These are phyloP conservation scores for Tolypocladium album DNA, from an alignment of 2,329 filamentous ascomycete genomes.

Conservation along the genomic window DNA sequence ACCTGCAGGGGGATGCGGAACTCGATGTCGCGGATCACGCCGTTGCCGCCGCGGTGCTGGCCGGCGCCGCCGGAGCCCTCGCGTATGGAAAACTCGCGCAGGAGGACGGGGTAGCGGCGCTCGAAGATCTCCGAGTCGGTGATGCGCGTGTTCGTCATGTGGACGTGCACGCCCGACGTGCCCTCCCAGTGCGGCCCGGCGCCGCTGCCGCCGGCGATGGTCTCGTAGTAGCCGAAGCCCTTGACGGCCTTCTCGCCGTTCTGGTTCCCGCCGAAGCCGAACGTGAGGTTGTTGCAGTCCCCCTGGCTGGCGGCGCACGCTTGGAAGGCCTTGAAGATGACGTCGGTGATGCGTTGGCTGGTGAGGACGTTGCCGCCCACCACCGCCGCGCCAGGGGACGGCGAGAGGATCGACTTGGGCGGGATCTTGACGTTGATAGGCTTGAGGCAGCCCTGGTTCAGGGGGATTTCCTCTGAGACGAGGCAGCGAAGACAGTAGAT, in stretches of 20 bases:
- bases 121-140: slow-evolving; percentile 75
- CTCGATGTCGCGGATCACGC: slow-evolving; percentile 70
- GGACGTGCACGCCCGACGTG: slow-evolving; percentile 65
- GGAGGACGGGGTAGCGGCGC: slow-evolving; percentile 55
- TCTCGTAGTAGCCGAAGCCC: slow-evolving; percentile 83
- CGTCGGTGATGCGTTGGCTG: slow-evolving; percentile 70
- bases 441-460: slow-evolving; percentile 76
- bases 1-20: slow-evolving; percentile 70
- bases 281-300: slow-evolving; percentile 77
- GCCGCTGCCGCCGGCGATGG: slow-evolving; percentile 67
- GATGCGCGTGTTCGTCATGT: slow-evolving; percentile 85
- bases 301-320: slow-evolving; percentile 73
- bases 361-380: slow-evolving; percentile 79
- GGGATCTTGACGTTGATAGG: slow-evolving; percentile 69
- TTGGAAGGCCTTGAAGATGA: slow-evolving; percentile 69
- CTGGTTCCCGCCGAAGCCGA: slow-evolving; percentile 66
- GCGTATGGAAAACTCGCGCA: slow-evolving; percentile 59
- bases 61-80: slow-evolving; percentile 46
- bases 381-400: slow-evolving; percentile 67
- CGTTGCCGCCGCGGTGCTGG: slow-evolving; percentile 60
- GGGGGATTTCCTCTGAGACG: slow-evolving; percentile 70
- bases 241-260: slow-evolving; percentile 29
- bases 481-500: slow-evolving; percentile 78
- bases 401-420: slow-evolving; percentile 60
- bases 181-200: slow-evolving; percentile 66